A percentile compares a stretch with the other conserved stretches of the same genome.
Conservation (phyloP, 2,329 filamentous ascomycete genomes). For the Penicillium sp. region DNA sequence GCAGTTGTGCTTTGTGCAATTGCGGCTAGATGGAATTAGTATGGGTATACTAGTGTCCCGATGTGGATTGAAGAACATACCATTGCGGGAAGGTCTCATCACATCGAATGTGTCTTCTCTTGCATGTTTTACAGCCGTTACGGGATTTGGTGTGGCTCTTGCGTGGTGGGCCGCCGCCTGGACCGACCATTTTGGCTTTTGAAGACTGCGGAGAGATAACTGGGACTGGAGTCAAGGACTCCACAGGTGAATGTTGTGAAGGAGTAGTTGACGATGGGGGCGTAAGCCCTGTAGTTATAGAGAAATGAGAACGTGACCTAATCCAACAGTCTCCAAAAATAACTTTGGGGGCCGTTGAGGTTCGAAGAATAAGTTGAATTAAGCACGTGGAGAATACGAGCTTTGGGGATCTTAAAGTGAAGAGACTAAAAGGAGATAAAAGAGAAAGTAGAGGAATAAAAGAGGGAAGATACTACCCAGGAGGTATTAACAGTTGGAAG, state of each 20-base stretch:
- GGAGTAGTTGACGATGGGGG: background rate
- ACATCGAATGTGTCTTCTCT: constrained; percentile 93
- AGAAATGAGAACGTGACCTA: background rate
- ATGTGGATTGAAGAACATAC: constrained; percentile 53
- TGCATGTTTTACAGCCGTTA: constrained; percentile 98
- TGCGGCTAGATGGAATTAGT: constrained; percentile 62
- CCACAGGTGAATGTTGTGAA: background rate
- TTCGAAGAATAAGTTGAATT: constrained; percentile 10
- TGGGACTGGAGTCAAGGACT: background rate
- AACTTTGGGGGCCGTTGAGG: constrained; percentile 6
- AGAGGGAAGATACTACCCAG: background rate
- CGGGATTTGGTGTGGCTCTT: constrained; percentile 97
- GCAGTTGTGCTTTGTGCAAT: constrained; percentile 98
- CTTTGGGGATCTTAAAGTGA: constrained; percentile 7
- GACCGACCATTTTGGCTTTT: constrained; percentile 70
- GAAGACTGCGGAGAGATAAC: background rate
- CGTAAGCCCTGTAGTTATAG: constrained; percentile 1
- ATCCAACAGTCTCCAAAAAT: constrained; percentile 12
- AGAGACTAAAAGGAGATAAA: background rate
- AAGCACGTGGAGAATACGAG: constrained; percentile 25
- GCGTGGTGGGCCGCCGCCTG: constrained; percentile 86
- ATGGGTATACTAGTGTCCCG: background rate
- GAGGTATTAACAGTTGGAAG: background rate
- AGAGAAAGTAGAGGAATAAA: background rate
- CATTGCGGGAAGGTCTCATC: constrained; percentile 98